Percentiles rank a stretch among this genome's conserved stretches.
Evolutionary conservation across 352 stramenopile species (phyloP).

Genomic region (Pythium utonaiense): DNA sequence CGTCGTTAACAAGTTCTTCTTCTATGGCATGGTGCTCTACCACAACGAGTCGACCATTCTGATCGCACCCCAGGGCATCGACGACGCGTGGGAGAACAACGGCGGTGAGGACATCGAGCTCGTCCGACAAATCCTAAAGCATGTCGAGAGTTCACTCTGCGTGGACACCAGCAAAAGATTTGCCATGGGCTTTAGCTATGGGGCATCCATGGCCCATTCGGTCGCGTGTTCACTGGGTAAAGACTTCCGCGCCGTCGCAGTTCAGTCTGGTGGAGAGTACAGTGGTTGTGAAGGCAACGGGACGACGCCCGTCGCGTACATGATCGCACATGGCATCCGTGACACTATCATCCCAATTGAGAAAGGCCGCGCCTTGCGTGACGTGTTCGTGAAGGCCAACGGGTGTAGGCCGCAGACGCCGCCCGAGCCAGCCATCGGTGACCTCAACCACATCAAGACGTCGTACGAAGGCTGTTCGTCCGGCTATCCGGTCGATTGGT

Average conservation of each 20-base stretch:
- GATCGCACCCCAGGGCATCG: constrained; percentile 25
- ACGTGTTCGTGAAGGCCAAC: constrained; percentile 29
- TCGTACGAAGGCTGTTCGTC: constrained; percentile 24
- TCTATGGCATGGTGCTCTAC: constrained; percentile 25
- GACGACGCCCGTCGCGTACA: constrained; percentile 20
- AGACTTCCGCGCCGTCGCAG: constrained; percentile 23
- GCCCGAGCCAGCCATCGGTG: constrained; percentile 19
- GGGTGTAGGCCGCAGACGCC: constrained; percentile 23
- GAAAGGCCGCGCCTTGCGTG: constrained; percentile 28
- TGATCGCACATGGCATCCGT: constrained; percentile 26
- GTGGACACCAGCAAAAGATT: constrained; percentile 30
- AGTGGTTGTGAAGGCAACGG: constrained; percentile 14
- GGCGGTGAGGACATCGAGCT: constrained; percentile 28
- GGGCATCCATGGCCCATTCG: constrained; percentile 24
- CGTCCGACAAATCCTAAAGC: constrained; percentile 23
- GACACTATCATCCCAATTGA: constrained; percentile 28
- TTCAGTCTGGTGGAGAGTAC: constrained; percentile 28
- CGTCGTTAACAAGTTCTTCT: constrained; percentile 28
- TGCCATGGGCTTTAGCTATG: constrained; percentile 34
- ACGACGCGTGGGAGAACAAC: constrained; percentile 25
- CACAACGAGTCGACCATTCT: constrained; percentile 28
- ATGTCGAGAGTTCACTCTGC: constrained; percentile 23
- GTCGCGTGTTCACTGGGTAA: constrained; percentile 21
- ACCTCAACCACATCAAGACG: constrained; percentile 28
- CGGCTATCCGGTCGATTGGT: constrained; percentile 22